Base-by-base conservation (phyloP, 352 stramenopile species). In the Plasmopara viticola region DNA sequence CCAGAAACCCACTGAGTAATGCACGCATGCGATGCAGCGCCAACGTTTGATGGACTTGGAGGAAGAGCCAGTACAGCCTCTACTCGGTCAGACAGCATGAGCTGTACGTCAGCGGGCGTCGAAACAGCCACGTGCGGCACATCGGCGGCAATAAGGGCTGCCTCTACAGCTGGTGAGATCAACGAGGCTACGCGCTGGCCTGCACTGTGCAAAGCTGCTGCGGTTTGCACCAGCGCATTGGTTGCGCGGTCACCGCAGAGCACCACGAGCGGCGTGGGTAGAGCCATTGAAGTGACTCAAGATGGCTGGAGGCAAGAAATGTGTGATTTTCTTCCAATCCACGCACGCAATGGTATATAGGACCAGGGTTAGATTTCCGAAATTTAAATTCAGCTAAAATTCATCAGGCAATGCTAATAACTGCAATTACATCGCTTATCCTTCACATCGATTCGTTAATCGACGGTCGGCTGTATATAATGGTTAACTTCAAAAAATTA, bases 1-100 rank as follows among this genome's bases (percentile, higher is more conserved):
- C 84, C 84, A 12, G 72, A 81, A 47, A 90, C 74, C 84, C 78
- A 93, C 39, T 62, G 48, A 43, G 74, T 66, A 41, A 94, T 66
- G 8, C 66, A 66, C 28, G 63, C 53, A 53, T 84, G 74, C 34
- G 73, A 68, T 28, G 48, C 60, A 2, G 62, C 51, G 29, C 48
- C 58, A 6, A 63, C 62, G 10, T 64, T 30, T 4, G 63, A 47
- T 6, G 39, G 41, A 8, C 62, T 59, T 15, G 79, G 78, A 10
- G 76, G 70, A 28, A 84, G 57, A 20, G 78, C 78, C 6, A 92
- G 59, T 14, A 92, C 82, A 13, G 81, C 68, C 57, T 80, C 66
- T 20, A 92, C 68, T 45, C 73, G 78, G 66, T 90, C 77, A 9
- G 66, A 67, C 12, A 90, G 68, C 60, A 93, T 66, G 45, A 87